Base-by-base conservation (phyloP, 2,329 filamentous ascomycete species). In the Alternaria dauci region DNA sequence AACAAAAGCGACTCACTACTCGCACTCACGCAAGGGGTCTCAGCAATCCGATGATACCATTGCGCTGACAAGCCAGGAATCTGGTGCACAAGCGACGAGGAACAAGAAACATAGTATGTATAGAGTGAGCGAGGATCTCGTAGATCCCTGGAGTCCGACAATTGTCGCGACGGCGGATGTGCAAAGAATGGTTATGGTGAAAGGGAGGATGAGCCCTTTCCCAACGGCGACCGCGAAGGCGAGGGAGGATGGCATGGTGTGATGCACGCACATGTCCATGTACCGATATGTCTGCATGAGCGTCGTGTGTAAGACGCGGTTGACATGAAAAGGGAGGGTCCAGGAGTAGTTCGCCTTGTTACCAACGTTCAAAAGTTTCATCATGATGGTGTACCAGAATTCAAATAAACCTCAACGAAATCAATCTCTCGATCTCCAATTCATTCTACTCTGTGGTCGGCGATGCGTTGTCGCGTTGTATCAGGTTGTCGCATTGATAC, bases 121-220 rank as follows among this genome's bases (percentile, higher is more conserved):
- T 11, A 59, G 61, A 51, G 39, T 46, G 30, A 51, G 32, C 16
- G 44, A 51, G 23, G 47, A 48, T 8, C 55, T 65, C 4, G 16
- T 16, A n/a, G 69, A 71, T 9, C 61, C 67, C 2, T 72, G 70
- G 70, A 69, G 69, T 47, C 63, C 65, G 14, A 64, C 61, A 2
- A 63, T 59, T 11, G 52, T 63, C 23, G 65, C 68, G n/a, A 59
- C 66, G n/a, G 64, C 66, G 16, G 58, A 58, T 41, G 55, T 59
- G 12, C 65, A 66, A 25, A 62, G 52, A 30, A 58, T 69, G 25
- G 51, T 65, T 47, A 30, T 68, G 52, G 25, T 66, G 2, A 55
- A 65, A 36, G 65, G 65, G n/a, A 59, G 54, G n/a, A 47, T 52
- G 12, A 63, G 18, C 30, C 28, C 25, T 14, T 39, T 41, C 18